phyloP scores from a whole-genome alignment of 768 basidiomycete genomes.

The Suillus sp. region DNA sequence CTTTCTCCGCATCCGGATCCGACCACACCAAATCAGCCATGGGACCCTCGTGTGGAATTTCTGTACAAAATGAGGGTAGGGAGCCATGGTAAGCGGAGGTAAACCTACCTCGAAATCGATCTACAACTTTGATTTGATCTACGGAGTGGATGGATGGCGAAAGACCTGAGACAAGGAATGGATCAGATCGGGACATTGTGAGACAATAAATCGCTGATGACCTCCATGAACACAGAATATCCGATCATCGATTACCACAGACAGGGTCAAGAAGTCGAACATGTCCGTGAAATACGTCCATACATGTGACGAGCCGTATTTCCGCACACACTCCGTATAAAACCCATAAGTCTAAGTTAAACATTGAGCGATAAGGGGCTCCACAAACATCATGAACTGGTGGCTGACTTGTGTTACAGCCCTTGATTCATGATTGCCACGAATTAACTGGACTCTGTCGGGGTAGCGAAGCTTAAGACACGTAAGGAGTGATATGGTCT shows the following conservation, averaged over 20 bases:
- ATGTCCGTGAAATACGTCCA: conserved; percentile 99
- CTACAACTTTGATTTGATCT: conserved; percentile 99
- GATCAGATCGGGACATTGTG: conserved; percentile 9
- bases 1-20: conserved; percentile 98
- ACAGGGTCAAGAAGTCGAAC: conserved; percentile 98
- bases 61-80: conserved; percentile 44
- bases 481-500: conserved; percentile 95
- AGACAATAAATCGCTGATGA: conserved; percentile 30
- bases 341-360: conserved; percentile 89
- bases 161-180: conserved; percentile 58
- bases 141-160: conserved; percentile 99
- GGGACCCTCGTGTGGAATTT: conserved; percentile 98
- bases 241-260: conserved; percentile 97
- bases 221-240: conserved; percentile 99
- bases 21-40: conserved; percentile 99
- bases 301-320: conserved; percentile 93
- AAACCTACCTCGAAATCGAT: conserved; percentile 87
- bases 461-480: conserved; percentile 97
- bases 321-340: conserved; percentile 96
- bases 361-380: conserved; percentile 21
- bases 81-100: conserved; percentile 22
- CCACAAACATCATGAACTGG: conserved; percentile 12
- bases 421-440: conserved; percentile 97
- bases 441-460: conserved; percentile 92
- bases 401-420: conserved; percentile 93